Percentiles rank a stretch among this genome's conserved stretches.
Conservation (phyloP, 352 stramenopile genomes). For the Pythium aphanidermatum region DNA sequence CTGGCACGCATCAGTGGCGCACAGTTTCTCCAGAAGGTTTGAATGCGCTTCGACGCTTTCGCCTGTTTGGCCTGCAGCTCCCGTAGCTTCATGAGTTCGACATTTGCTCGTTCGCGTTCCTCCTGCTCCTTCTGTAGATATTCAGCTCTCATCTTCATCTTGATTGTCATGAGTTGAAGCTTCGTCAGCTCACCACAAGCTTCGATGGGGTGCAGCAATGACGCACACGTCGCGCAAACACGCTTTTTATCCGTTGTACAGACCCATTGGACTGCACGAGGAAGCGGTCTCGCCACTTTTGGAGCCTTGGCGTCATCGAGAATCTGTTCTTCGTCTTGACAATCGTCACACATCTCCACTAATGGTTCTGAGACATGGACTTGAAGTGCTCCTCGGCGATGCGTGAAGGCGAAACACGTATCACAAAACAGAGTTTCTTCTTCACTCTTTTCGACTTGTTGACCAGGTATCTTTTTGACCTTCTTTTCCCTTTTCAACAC, state of each 20-base stretch:
- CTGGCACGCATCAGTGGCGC: constrained; percentile 30
- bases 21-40: constrained; percentile 42
- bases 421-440: constrained; percentile 48
- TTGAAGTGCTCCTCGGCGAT: constrained; percentile 38
- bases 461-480: background rate
- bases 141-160: constrained; percentile 32
- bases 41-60: constrained; percentile 29
- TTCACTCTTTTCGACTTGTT: background rate
- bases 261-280: constrained; percentile 41
- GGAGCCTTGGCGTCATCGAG: background rate
- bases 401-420: constrained; percentile 53
- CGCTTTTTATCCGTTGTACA: constrained; percentile 27
- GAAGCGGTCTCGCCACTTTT: background rate
- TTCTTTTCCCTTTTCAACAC: constrained; percentile 8
- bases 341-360: constrained; percentile 42
- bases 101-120: constrained; percentile 35
- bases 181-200: constrained; percentile 31
- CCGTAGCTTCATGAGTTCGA: constrained; percentile 33
- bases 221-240: constrained; percentile 39
- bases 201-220: constrained; percentile 32
- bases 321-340: constrained; percentile 18
- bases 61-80: constrained; percentile 25
- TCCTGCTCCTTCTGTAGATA: constrained; percentile 29
- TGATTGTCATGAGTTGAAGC: constrained; percentile 30
- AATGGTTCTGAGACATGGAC: constrained; percentile 31